A percentile compares a stretch with the other conserved stretches of the same genome.
Evolutionary conservation across 78 protist genomes (phyloP).

Genomic region (Dictyostelium brefeldianum): DNA sequence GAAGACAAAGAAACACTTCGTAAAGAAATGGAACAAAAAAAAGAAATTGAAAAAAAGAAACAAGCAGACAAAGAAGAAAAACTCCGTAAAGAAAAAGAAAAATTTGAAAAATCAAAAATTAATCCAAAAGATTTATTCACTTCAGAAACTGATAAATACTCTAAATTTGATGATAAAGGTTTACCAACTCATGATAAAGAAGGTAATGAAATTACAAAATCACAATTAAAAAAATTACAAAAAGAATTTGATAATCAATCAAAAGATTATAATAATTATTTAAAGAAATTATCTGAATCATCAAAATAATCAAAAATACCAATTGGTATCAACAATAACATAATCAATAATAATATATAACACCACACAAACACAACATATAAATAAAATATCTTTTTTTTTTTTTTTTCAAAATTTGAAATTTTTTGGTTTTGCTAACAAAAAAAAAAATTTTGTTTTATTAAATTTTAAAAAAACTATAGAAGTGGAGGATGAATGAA

Average conservation of each 20-base stretch:
- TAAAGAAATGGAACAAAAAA: slow-evolving; percentile 51
- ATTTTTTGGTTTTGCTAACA: not conserved
- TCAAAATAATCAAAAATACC: not conserved
- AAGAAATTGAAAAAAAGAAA: slow-evolving; percentile 32
- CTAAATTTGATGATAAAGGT: slow-evolving; percentile 65
- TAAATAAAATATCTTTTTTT: not conserved
- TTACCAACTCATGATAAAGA: slow-evolving; percentile 84
- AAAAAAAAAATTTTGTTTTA: not conserved
- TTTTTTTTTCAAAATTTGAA: not conserved
- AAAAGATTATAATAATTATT: slow-evolving; percentile 57
- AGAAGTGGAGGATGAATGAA: slow-evolving; percentile 60
- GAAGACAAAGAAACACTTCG: slow-evolving; percentile 51
- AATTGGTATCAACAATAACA: not conserved
- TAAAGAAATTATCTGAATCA: slow-evolving; percentile 29
- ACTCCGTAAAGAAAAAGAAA: slow-evolving; percentile 41
- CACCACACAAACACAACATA: not conserved
- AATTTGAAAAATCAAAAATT: slow-evolving; percentile 51
- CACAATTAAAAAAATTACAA: slow-evolving; percentile 61
- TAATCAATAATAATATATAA: not conserved
- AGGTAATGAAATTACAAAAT: slow-evolving; percentile 70
- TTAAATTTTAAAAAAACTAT: not conserved
- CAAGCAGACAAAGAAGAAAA: slow-evolving; percentile 46
- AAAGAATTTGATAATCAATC: slow-evolving; percentile 51
- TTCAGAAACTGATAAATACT: slow-evolving; percentile 55
- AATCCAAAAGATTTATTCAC: slow-evolving; percentile 61